Evolutionary conservation across 352 stramenopile species (phyloP).

Genomic region (Pythium brassicae): DNA sequence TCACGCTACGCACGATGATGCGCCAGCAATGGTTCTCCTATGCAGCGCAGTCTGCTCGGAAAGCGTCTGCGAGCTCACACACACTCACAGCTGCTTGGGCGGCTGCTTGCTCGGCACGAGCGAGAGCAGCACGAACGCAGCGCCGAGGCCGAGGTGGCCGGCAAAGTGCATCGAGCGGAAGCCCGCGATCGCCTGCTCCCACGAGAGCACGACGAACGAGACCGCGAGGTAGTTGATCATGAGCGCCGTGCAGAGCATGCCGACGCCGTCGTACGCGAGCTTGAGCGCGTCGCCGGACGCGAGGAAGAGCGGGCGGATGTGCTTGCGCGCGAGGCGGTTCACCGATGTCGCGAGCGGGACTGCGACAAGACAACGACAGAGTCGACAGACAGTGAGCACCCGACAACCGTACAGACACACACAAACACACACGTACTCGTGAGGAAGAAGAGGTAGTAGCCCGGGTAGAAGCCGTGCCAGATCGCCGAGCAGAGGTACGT

Average conservation of each 20-base stretch:
- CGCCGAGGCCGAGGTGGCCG: constrained; percentile 45
- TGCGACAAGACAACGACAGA: neutral
- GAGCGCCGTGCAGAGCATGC: constrained; percentile 49
- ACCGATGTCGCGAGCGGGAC: constrained; percentile 62
- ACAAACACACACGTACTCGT: constrained; percentile 21
- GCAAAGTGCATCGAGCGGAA: constrained; percentile 57
- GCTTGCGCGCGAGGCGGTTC: constrained; percentile 51
- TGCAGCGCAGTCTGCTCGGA: no score
- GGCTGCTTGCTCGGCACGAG: constrained; percentile 49
- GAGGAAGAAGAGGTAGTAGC: constrained; percentile 97
- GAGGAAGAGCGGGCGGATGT: constrained; percentile 56
- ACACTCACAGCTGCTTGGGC: constrained; percentile 33
- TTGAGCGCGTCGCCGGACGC: constrained; percentile 22
- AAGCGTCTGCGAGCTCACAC: no score
- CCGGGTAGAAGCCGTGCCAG: constrained; percentile 99
- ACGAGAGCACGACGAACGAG: constrained; percentile 70
- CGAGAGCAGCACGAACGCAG: constrained; percentile 66
- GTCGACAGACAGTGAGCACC: no score
- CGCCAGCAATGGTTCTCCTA: no score
- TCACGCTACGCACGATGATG: neutral
- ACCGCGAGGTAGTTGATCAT: constrained; percentile 73
- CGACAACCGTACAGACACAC: no score
- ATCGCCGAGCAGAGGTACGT: constrained; percentile 95
- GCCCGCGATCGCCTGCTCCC: constrained; percentile 38
- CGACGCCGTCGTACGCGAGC: constrained; percentile 52